These are phyloP conservation scores for Capsella rubella DNA, from an alignment of 441 rosid species.

Conservation along the genomic window DNA sequence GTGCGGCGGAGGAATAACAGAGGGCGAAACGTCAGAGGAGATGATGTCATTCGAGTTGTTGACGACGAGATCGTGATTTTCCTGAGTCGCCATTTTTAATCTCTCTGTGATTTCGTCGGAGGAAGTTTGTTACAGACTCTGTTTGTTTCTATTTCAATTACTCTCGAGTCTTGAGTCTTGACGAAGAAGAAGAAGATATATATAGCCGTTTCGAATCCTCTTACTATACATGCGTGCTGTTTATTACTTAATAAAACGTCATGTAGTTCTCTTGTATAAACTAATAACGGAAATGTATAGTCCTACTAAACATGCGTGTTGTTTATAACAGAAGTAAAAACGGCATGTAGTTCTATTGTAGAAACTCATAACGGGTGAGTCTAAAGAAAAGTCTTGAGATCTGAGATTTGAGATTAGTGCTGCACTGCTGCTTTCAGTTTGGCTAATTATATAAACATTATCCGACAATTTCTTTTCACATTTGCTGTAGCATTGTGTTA, in stretches of 20 bases:
- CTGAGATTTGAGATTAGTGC: too few species aligned
- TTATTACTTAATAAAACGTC: neutral
- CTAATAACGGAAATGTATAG: neutral
- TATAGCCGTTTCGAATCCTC: neutral
- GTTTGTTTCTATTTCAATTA: neutral
- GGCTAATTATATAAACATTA: neutral
- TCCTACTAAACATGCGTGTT: neutral
- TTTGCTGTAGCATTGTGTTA: neutral
- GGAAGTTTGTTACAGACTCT: slow-evolving; percentile 4
- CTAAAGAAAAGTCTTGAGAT: neutral
- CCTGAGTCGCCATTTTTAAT: slow-evolving; percentile 8
- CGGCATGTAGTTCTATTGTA: neutral
- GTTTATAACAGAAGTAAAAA: neutral
- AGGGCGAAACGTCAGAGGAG: neutral
- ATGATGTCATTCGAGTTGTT: neutral
- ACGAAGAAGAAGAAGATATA: neutral
- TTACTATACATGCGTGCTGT: neutral
- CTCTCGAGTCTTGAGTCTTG: neutral
- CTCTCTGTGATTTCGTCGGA: neutral
- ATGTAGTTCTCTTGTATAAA: neutral
- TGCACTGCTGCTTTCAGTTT: too few species aligned
- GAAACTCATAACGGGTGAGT: neutral
- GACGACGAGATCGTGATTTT: neutral
- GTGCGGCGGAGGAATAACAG: neutral
- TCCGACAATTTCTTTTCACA: neutral